A percentile compares a stretch with the other conserved stretches of the same genome.
phyloP scores from a whole-genome alignment of 371 early-diverging fungal species.

The Mucor irregularis region DNA sequence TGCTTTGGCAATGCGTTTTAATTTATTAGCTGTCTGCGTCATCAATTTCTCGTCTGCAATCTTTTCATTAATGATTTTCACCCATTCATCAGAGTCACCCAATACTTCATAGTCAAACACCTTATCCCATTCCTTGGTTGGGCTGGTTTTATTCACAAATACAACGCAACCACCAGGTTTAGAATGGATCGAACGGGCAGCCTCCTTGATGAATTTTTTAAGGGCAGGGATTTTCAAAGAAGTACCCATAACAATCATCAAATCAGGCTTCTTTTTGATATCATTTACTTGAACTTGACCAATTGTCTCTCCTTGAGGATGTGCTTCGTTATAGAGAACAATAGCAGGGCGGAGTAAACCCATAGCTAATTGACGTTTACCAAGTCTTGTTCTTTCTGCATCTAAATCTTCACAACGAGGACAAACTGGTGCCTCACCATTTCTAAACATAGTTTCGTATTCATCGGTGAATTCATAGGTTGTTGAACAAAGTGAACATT shows the following conservation, averaged over 20 bases:
- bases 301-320: slow-evolving; percentile 88
- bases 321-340: slow-evolving; percentile 97
- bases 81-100: slow-evolving; percentile 80
- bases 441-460: slow-evolving; percentile 56
- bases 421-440: slow-evolving; percentile 78
- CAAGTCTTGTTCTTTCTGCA: slow-evolving; percentile 59
- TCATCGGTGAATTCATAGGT: slow-evolving; percentile 60
- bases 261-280: slow-evolving; percentile 75
- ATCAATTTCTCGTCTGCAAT: slow-evolving; percentile 19
- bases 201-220: slow-evolving; percentile 84
- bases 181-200: slow-evolving; percentile 71
- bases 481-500: slow-evolving; percentile 81
- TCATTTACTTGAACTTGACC: slow-evolving; percentile 69
- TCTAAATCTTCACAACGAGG: slow-evolving; percentile 70
- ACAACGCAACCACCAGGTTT: slow-evolving; percentile 56
- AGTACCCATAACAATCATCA: slow-evolving; percentile 98
- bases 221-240: slow-evolving; percentile 95
- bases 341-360: slow-evolving; percentile 95
- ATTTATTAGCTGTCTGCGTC: slow-evolving; percentile 15
- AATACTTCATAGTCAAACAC: slow-evolving; percentile 88
- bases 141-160: slow-evolving; percentile 64
- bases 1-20: slow-evolving; percentile 7
- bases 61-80: slow-evolving; percentile 27
- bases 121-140: slow-evolving; percentile 79
- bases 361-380: slow-evolving; percentile 74